Base-by-base conservation (phyloP, 371 early-diverging fungal genomes). In the Parasitella parasitica region DNA sequence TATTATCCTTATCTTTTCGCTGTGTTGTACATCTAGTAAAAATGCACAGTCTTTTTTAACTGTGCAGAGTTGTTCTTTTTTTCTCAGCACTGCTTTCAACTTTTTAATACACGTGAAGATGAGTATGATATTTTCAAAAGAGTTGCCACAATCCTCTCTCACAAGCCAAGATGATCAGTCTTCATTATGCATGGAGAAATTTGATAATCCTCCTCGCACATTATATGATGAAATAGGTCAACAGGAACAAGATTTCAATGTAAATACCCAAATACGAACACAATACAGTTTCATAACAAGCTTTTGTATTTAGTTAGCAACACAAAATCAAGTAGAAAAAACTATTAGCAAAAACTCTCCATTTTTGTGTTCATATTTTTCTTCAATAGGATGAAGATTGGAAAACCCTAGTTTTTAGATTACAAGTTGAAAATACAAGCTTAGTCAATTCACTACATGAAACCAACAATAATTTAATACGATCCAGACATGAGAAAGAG, bases 211-310 rank as follows among this genome's bases (percentile, higher is more conserved):
- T 36, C 70, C 70, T 32, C 57, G 65, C 15, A 69, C 60, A 22
- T 16, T 69, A 16, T 65, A 60, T 34, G 70, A 69, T 28, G 69
- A 66, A 53, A 66, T 66, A 51, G 61, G 67, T 11, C 46, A 57
- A 24, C 56, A 55, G 27, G 56, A 59, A 22, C 57, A 52, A 48
- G 55, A 65, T 28, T 30, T 50, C 12, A 59, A 52, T 65, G 26
- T 55, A 16, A 56, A 49, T 37, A 27, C 51, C 39, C 39, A 51
- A 34, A 26, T 8, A 4, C 5, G 24, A 46, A 46, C 3, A 12
- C 27, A 59, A 59, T 50, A 30, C 38, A 20, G 38, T 27, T 50
- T 27, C 30, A 50, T 50, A 16, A 50, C 39, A 56, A 15, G 16
- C 8, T 9, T 28, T 43, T 32, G 15, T 15, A 30, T 60, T 53